Base-by-base conservation (phyloP, 2,329 filamentous ascomycete species). In the Grosmannia clavigera region DNA sequence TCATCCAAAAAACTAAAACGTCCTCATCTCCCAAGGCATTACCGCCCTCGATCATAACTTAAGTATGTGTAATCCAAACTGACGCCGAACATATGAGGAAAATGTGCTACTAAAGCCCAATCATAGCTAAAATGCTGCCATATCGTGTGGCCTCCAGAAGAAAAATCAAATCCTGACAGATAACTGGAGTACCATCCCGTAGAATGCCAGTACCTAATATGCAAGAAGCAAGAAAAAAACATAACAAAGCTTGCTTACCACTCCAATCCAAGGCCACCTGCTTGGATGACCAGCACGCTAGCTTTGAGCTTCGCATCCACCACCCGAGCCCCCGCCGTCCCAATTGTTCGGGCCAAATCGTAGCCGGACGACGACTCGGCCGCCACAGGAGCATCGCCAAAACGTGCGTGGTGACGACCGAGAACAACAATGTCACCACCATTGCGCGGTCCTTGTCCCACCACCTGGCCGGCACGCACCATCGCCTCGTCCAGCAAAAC, bases 351-450 rank as follows among this genome's bases (percentile, higher is more conserved):
- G 57, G 71, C 73, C 65, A 81, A 69, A 29, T 80, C 79, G 48
- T 68, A 61, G 51, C 72, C 65, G 10, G 31, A 58, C 58, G 50
- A 63, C 61, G 66, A 63, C 61, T 65, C 65, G 61, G 64, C 22
- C 63, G 35, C 27, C 62, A 57, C 31, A 1, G 6, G 16, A 4
- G 61, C 31, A 50, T 66, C 61, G 22, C 65, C 63, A 38, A 67
- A 67, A 31, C 61, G 65, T 29, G 72, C 68, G 63, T 79, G 76
- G 51, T 75, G 70, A 50, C 85, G 76, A 0, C 87, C 87, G 14
- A 90, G 73, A 1, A 92, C 76, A 19, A 92, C 75, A 27, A 92
- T 74, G 67, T 90, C 87, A 2, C 87, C 87, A 0, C 84, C 83
- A 65, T 88, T 90, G 67, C 77, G 79, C 0, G 79, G 76, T 22